Base-by-base conservation (phyloP, 768 basidiomycete genomes). In the Mycena maculata region DNA sequence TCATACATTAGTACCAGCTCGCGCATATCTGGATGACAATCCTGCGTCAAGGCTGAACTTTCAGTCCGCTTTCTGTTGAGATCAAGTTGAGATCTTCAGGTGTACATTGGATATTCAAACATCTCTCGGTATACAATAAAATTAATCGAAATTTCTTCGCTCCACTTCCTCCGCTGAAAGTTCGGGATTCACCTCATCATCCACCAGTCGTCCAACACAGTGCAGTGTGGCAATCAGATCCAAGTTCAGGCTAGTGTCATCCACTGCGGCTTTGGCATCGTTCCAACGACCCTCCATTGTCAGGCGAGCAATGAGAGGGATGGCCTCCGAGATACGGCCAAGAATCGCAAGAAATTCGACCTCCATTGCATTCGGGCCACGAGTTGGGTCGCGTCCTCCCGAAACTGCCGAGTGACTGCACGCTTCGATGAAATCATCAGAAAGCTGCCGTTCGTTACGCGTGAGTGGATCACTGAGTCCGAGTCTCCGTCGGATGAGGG, bases 221-320 rank as follows among this genome's bases (percentile, higher is more conserved):
- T 53, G 30, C 52, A 53, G 36, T n/a, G 31, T 38, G 10, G 8
- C 30, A 2, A 53, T n/a, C 4, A 27, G 3, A 6, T 11, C 13
- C 52, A 53, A 33, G n/a, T 36, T 53, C 4, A 23, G 30, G 4
- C n/a, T 18, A 10, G 33, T 20, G 31, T 53, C 52, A 13, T 53
- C 33, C 4, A 36, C 20, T 3, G 36, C 31, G 5, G 36, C 33
- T n/a, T 20, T 3, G 10, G n/a, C 52, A 53, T 36, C 52, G 18
- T 53, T 18, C 52, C 52, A 53, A n/a, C 52, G 52, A 6, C 33
- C 52, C 52, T 53, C 52, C 52, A 53, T 53, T 11, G n/a, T 53
- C 4, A 38, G 8, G 6, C 52, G 52, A 3, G 52, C 52, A 53
- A 53, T 11, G 18, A 53, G 52, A 20, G 52, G 52, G 4, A 53